Percentiles rank a stretch among this genome's conserved stretches.
Evolutionary conservation across 495 filamentous ascomycete species (phyloP).

Genomic region (Wilcoxina mikolae): DNA sequence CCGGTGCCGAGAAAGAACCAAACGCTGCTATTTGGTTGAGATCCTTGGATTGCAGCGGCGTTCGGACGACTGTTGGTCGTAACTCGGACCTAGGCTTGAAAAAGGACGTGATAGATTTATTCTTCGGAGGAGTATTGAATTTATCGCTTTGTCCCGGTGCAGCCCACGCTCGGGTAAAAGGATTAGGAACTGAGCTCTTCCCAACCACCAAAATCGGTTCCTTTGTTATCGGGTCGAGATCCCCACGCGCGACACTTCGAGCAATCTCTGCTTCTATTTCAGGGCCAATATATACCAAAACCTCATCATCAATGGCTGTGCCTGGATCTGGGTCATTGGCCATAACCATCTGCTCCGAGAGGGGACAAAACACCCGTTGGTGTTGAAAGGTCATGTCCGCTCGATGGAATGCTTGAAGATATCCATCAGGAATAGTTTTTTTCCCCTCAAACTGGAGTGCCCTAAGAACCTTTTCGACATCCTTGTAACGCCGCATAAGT

Average conservation of each 20-base stretch:
- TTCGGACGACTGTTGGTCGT: constrained; percentile 13
- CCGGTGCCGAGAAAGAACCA: not conserved
- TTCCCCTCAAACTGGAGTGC: constrained; percentile 79
- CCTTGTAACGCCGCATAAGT: constrained; percentile 76
- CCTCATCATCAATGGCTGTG: constrained; percentile 42
- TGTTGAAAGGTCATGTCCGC: constrained; percentile 88
- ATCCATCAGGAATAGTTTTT: constrained; percentile 60
- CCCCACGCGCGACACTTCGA: constrained; percentile 60
- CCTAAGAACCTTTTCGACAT: constrained; percentile 59
- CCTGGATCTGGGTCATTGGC: constrained; percentile 44
- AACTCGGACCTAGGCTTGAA: constrained; percentile 6
- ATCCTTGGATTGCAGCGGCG: constrained; percentile 7
- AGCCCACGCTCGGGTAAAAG: constrained; percentile 14
- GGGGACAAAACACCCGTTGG: constrained; percentile 84
- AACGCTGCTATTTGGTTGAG: not conserved
- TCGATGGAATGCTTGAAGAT: constrained; percentile 57
- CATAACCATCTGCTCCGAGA: constrained; percentile 51
- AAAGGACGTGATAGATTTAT: constrained; percentile 5
- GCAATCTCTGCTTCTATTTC: constrained; percentile 47
- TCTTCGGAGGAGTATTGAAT: not conserved
- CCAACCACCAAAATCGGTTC: constrained; percentile 31
- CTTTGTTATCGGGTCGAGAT: constrained; percentile 83
- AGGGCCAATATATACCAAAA: constrained; percentile 64
- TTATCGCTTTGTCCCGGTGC: not conserved
- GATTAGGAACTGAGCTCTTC: constrained; percentile 28